Evolutionary conservation across 331 rosid species (phyloP).

Genomic region (Phaseolus coccineus): DNA sequence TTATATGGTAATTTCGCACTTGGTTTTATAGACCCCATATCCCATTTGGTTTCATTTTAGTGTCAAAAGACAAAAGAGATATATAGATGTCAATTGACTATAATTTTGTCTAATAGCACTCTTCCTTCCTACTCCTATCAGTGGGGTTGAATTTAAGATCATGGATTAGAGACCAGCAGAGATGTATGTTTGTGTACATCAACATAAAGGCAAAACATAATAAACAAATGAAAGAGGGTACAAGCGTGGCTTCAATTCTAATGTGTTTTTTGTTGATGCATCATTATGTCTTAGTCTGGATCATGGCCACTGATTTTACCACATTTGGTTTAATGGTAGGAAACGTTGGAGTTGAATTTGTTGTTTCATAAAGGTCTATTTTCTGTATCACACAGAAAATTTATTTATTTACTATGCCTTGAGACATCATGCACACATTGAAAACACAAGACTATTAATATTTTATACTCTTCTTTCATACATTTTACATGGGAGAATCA

Average conservation of each 20-base stretch:
- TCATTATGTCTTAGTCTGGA: background rate
- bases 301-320: conserved; percentile 6
- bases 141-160: conserved; percentile 1
- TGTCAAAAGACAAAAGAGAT: background rate
- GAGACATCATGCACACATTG: background rate
- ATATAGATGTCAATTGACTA: background rate
- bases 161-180: background rate
- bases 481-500: background rate
- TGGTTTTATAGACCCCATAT: background rate
- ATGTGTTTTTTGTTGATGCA: conserved; percentile 11
- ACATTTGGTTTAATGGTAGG: background rate
- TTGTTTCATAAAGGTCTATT: conserved; percentile 22
- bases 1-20: conserved; percentile 48
- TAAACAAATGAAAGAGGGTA: background rate
- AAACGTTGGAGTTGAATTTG: conserved; percentile 4
- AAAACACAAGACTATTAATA: background rate
- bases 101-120: conserved; percentile 16
- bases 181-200: conserved; percentile 11
- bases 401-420: background rate
- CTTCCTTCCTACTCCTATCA: background rate
- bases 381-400: background rate
- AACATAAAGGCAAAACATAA: conserved; percentile 9
- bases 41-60: background rate
- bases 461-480: background rate
- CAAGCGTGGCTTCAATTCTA: conserved; percentile 16